These are phyloP conservation scores for Salvia hispanica DNA, from an alignment of 257 asterid species.

Conservation along the genomic window DNA sequence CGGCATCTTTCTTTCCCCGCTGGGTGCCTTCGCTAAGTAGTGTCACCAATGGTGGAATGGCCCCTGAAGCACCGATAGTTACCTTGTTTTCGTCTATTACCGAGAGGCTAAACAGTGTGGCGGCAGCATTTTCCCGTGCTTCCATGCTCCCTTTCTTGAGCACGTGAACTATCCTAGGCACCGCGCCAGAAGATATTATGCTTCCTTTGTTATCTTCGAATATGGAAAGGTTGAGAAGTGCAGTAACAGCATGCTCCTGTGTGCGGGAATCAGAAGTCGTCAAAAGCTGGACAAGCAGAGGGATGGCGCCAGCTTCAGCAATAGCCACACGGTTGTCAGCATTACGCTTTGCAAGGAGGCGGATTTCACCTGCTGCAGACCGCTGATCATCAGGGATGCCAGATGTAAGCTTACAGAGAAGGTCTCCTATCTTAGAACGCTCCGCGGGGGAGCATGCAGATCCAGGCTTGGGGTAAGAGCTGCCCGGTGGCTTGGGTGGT, in stretches of 20 bases:
- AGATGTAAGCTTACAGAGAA: slow-evolving; percentile 74
- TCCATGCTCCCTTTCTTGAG: slow-evolving; percentile 88
- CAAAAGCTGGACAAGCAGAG: slow-evolving; percentile 71
- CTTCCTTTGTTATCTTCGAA: slow-evolving; percentile 83
- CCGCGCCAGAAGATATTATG: slow-evolving; percentile 79
- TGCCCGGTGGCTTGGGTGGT: slow-evolving; percentile 77
- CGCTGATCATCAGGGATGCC: slow-evolving; percentile 81
- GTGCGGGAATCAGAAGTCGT: slow-evolving; percentile 83
- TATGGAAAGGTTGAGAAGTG: slow-evolving; percentile 92
- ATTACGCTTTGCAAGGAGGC: slow-evolving; percentile 93
- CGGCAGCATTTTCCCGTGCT: slow-evolving; percentile 95
- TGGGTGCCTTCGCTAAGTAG: slow-evolving; percentile 80
- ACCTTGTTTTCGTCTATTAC: slow-evolving; percentile 89
- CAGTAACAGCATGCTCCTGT: slow-evolving; percentile 95
- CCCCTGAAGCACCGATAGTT: slow-evolving; percentile 78
- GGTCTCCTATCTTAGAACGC: slow-evolving; percentile 61
- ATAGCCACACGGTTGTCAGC: slow-evolving; percentile 93
- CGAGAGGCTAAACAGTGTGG: slow-evolving; percentile 90
- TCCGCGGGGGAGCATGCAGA: slow-evolving; percentile 75
- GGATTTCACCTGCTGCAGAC: slow-evolving; percentile 90
- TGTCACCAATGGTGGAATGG: slow-evolving; percentile 77
- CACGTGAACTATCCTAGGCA: slow-evolving; percentile 90
- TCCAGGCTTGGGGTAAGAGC: slow-evolving; percentile 45
- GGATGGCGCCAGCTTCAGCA: slow-evolving; percentile 98
- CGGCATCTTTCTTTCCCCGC: slow-evolving; percentile 93